Evolutionary conservation across 2,329 filamentous ascomycete genomes (phyloP), one percentile per base, ranked within the genome.

Genomic region (Penicillium decumbens): DNA sequence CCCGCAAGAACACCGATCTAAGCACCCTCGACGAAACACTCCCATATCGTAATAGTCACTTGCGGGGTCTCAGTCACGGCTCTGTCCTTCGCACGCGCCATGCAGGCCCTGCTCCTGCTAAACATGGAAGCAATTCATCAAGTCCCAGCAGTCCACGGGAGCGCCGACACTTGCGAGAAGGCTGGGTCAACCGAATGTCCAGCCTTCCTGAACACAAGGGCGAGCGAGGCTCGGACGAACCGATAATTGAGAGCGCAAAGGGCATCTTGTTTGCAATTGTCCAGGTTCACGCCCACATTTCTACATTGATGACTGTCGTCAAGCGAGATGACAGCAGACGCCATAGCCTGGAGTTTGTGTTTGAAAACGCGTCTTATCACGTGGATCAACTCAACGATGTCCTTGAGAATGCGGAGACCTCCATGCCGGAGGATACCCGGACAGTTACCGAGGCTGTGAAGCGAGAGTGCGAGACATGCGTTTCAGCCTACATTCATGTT

Each of bases 41-140:
- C 24, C 69, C 74, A 18, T 77, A 77, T 55, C 75, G 77, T 44
- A 74, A 76, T 59, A 77, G 75, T 52, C 79, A 82, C 65, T 70
- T 80, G 50, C 77, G 79, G 41, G 79, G 78, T 7, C 75, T 80
- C 51, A 83, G 80, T 59, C 77, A 82, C 62, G 79, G 78, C 10
- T 81, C 80, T 27, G 72, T 78, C 8, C 64, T 78, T 43, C 66
- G 69, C 55, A 60, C 66, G n/a, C 65, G 69, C 30, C 63, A 67
- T 43, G 64, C 65, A 27, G 63, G 56, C 9, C 53, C 54, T 29
- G 35, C 47, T 33, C 54, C 33, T 3, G 8, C 64, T 29, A 57
- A 63, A 7, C 66, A 59, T 49, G 65, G 63, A 18, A 70, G 65
- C 54, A 73, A 68, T 58, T 72, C 73, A 13, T 71, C 71, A 6